Evolutionary conservation across 2,329 filamentous ascomycete genomes (phyloP), one percentile per base, ranked within the genome.

Genomic region (Talaromyces amestolkiae): DNA sequence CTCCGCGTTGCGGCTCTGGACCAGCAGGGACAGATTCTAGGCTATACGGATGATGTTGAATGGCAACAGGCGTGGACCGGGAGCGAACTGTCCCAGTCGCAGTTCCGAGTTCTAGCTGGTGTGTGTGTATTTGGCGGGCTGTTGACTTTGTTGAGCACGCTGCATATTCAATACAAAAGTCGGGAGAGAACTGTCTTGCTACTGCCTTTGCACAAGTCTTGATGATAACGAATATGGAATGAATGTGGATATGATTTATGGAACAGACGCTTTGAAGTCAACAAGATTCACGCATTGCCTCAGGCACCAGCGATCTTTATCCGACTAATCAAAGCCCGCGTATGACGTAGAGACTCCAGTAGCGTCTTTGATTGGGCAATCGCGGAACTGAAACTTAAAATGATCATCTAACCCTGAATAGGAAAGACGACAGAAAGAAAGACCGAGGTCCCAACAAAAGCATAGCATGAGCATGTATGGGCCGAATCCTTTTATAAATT

Each of bases 1-100:
- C 69, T 73, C 56, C 69, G 71, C 1, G 31, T 73, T 15, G 70
- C 67, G 3, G 72, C 70, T 19, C 33, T 73, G 22, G 70, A 73
- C 54, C 64, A 33, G 9, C 39, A 65, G 19, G 64, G 64, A 15
- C 31, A 53, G 17, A 49, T 49, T 11, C 17, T 65, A 2, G 58
- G 58, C 8, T 45, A 62, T 22, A 58, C 64, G 22, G 37, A 58
- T 31, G 31, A 37, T 17, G 31, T 65, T 6, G 47, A 61, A 37
- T 61, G 59, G 58, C 51, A 58, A 4, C 19, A 45, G 19, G 51
- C 64, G 24, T 65, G 58, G 64, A 56, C 58, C 3, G 49, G 47
- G 22, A 49, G 49, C 19, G 64, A 61, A n/a, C 17, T 65, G 19
- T 61, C 64, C 5, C 41, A 43, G 39, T 24, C 58, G 15, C 64